Percentiles rank a stretch among this genome's conserved stretches.
These are phyloP conservation scores for Aspergillus brunneoviolaceus DNA, from an alignment of 2,329 filamentous ascomycete genomes.

Conservation along the genomic window DNA sequence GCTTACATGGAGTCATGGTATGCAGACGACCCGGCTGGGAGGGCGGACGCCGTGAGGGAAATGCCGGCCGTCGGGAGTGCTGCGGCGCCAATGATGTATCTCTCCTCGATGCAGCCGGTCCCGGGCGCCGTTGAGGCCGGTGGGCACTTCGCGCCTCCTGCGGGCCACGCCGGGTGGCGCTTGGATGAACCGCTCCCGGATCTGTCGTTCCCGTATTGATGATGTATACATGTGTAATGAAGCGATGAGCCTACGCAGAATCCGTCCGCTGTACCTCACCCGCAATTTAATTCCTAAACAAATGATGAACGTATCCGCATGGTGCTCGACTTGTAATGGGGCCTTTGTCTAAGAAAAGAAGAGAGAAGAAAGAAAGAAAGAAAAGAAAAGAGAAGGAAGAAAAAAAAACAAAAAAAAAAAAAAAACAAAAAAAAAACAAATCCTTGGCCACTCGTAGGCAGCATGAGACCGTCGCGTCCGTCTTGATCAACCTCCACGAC, in stretches of 20 bases:
- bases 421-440: too few relatives aligned
- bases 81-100: neutral
- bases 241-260: neutral
- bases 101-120: neutral
- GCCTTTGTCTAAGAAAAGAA: too few relatives aligned
- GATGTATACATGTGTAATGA: neutral
- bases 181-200: neutral
- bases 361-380: too few relatives aligned
- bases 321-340: too few relatives aligned
- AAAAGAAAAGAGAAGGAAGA: too few relatives aligned
- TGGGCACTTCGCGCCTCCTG: neutral
- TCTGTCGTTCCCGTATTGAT: neutral
- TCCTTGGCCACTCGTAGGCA: too few relatives aligned
- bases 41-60: neutral
- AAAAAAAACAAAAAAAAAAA: too few relatives aligned
- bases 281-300: too few relatives aligned
- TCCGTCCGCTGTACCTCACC: too few relatives aligned
- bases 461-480: too few relatives aligned
- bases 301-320: too few relatives aligned
- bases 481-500: too few relatives aligned
- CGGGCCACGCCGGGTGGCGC: neutral
- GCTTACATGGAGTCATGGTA: conserved; percentile 1
- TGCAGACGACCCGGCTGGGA: neutral
- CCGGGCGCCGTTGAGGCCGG: neutral
- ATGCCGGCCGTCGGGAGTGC: neutral